These are phyloP conservation scores for Hemileia vastatrix DNA, from an alignment of 1,284 basidiomycete species.

Conservation along the genomic window DNA sequence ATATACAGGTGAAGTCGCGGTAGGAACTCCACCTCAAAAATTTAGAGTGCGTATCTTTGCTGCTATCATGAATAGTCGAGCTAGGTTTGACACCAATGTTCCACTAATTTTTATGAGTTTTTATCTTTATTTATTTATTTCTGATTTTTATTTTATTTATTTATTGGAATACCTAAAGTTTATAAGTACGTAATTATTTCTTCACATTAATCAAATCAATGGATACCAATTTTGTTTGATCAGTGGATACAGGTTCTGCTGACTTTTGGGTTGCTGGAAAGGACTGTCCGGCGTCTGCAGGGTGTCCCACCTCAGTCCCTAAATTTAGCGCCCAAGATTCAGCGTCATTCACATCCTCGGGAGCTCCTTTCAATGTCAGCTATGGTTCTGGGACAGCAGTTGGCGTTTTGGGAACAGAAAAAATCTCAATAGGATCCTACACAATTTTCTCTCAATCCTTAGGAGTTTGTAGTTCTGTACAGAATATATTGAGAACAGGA, in stretches of 20 bases:
- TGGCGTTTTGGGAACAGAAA: slow-evolving; percentile 11
- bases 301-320: slow-evolving; percentile 13
- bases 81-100: too few species aligned
- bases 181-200: too few species aligned
- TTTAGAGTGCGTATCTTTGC: slow-evolving; percentile 13
- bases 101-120: too few species aligned
- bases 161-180: too few species aligned
- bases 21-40: slow-evolving; percentile 22
- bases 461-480: slow-evolving; percentile 16
- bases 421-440: slow-evolving; percentile 6
- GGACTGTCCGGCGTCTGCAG: neutral
- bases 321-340: slow-evolving; percentile 13
- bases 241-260: slow-evolving; percentile 23
- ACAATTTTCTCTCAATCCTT: slow-evolving; percentile 11
- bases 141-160: too few species aligned
- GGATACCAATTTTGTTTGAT: neutral
- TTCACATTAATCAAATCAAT: too few species aligned
- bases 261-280: slow-evolving; percentile 17
- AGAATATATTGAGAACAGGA: slow-evolving; percentile 19
- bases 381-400: slow-evolving; percentile 21
- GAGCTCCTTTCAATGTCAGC: slow-evolving; percentile 8
- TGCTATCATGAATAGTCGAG: too few species aligned
- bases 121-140: too few species aligned
- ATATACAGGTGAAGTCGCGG: slow-evolving; percentile 12
- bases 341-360: neutral